A percentile compares a stretch with the other conserved stretches of the same genome.
Evolutionary conservation across 2,329 filamentous ascomycete genomes (phyloP).

Genomic region (Mycosphaerella arachidis): DNA sequence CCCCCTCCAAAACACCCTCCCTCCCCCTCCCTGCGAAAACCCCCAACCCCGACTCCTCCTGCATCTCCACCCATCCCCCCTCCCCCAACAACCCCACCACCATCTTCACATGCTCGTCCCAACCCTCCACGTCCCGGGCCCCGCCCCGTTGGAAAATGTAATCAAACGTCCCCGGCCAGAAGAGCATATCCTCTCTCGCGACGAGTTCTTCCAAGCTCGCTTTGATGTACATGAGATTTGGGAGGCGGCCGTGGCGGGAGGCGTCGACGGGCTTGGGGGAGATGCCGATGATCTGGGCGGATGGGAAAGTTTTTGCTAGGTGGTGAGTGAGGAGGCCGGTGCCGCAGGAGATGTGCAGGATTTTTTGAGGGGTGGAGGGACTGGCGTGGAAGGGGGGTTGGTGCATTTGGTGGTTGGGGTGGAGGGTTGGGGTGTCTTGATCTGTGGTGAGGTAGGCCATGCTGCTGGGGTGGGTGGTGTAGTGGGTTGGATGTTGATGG

Average conservation of each 20-base stretch:
- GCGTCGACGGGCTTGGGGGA: neutral
- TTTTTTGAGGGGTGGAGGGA: neutral
- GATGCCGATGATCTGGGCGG: neutral
- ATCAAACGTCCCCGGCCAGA: conserved; percentile 3
- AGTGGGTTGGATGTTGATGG: too few species aligned
- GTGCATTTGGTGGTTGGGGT: neutral
- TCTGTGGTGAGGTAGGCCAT: neutral
- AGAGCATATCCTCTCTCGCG: neutral
- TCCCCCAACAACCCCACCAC: neutral
- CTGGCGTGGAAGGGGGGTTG: neutral
- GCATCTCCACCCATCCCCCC: neutral
- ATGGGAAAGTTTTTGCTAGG: neutral
- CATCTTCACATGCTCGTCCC: neutral
- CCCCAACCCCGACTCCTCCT: neutral
- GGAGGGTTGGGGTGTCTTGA: neutral
- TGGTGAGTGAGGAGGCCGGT: neutral
- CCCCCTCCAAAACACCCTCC: neutral
- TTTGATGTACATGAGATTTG: neutral
- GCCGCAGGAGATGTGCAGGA: neutral
- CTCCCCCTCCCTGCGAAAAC: neutral
- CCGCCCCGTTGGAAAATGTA: neutral
- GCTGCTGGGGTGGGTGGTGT: neutral
- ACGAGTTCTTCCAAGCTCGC: neutral
- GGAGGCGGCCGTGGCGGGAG: neutral
- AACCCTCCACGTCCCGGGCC: neutral